Conservation (phyloP, 768 basidiomycete genomes). For the Naganishia randhawae region DNA sequence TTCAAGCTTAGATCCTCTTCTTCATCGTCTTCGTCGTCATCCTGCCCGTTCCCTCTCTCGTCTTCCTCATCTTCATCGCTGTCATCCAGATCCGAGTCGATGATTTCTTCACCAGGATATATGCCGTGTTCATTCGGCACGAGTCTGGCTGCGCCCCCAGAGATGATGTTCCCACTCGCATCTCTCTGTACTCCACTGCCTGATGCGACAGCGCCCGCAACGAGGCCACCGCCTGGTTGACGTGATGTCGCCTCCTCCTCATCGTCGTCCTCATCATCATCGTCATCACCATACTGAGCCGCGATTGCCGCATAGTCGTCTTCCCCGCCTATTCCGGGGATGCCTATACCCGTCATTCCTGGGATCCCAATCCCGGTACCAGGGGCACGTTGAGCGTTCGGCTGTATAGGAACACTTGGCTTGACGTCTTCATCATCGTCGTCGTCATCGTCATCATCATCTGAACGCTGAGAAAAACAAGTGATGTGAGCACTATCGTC, state of each 20-base stretch:
- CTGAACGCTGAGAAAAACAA: not conserved
- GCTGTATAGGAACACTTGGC: not conserved
- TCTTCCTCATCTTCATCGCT: constrained; percentile 73
- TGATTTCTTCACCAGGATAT: constrained; percentile 63
- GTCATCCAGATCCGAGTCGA: constrained; percentile 95
- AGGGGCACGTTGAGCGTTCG: constrained; percentile 4
- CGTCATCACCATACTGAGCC: constrained; percentile 22
- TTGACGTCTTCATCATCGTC: constrained; percentile 24
- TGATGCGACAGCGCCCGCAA: constrained; percentile 1
- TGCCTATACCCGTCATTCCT: not conserved
- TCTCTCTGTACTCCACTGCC: constrained; percentile 18
- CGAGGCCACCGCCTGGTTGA: constrained; percentile 6
- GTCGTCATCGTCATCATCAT: constrained; percentile 30
- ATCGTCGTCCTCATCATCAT: constrained; percentile 30
- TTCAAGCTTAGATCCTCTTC: constrained; percentile 66
- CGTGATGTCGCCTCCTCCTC: constrained; percentile 8
- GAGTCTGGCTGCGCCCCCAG: constrained; percentile 11
- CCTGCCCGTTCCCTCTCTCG: constrained; percentile 58
- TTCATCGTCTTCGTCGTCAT: constrained; percentile 62
- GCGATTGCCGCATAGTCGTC: constrained; percentile 13
- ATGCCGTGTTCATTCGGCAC: constrained; percentile 50
- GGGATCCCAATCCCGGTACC: not conserved
- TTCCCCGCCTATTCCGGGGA: constrained; percentile 13
- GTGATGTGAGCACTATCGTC: not conserved
- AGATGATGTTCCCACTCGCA: constrained; percentile 15